phyloP scores from a whole-genome alignment of 2,329 filamentous ascomycete species.

The Hypocreales sp. region DNA sequence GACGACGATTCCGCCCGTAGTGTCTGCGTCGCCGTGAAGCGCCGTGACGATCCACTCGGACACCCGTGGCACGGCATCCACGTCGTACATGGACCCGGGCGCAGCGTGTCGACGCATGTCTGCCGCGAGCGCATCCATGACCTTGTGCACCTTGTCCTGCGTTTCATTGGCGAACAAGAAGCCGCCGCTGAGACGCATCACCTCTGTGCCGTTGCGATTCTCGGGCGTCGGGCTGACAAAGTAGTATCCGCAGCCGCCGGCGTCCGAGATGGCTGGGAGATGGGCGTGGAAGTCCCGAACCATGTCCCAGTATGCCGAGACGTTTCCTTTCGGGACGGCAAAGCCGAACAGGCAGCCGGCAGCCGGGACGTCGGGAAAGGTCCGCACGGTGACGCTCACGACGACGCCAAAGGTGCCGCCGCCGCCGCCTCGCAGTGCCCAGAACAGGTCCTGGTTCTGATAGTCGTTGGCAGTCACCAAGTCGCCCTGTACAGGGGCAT shows the following conservation, averaged over 20 bases:
- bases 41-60: constrained; percentile 1
- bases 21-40: constrained; percentile 8
- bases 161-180: constrained; percentile 4
- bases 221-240: constrained; percentile 9
- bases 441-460: constrained; percentile 25
- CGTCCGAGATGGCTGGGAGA: constrained; percentile 19
- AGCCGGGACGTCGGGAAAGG: constrained; percentile 20
- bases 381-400: constrained; percentile 23
- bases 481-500: constrained; percentile 7
- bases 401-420: constrained; percentile 29
- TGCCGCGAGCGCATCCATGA: constrained; percentile 1
- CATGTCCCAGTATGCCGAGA: constrained; percentile 16
- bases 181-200: neutral
- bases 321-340: constrained; percentile 11
- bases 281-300: constrained; percentile 12
- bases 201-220: constrained; percentile 2
- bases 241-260: constrained; percentile 20
- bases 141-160: constrained; percentile 2
- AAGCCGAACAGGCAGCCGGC: constrained; percentile 13
- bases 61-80: neutral
- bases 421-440: constrained; percentile 29
- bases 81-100: constrained; percentile 1
- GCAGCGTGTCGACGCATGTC: constrained; percentile 1
- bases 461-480: constrained; percentile 16
- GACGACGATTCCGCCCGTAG: constrained; percentile 8